A percentile compares a stretch with the other conserved stretches of the same genome.
Evolutionary conservation across 306 rosid species (phyloP).

Genomic region (Hippophae rhamnoides): DNA sequence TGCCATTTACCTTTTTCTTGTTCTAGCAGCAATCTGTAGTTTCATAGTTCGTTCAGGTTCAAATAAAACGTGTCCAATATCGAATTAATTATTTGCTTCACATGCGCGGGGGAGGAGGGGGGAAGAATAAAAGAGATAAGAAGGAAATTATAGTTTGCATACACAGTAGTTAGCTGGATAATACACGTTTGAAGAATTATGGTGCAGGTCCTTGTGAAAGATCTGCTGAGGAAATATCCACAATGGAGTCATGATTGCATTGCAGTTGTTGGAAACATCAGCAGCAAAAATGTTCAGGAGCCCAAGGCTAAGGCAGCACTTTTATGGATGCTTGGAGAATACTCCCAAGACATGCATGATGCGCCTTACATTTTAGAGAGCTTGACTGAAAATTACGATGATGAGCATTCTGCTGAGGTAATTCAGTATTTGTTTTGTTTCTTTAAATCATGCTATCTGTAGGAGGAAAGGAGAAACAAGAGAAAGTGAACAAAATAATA

Average conservation of each 20-base stretch:
- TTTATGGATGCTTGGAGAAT: constrained; percentile 99
- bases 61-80: constrained; percentile 7
- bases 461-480: too few species aligned
- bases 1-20: too few species aligned
- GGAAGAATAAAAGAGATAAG: neutral
- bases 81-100: neutral
- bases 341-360: constrained; percentile 92
- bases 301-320: constrained; percentile 99
- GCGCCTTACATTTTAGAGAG: constrained; percentile 89
- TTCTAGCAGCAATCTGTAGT: too few species aligned
- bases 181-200: constrained; percentile 25
- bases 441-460: neutral
- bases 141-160: constrained; percentile 8
- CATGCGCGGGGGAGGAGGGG: too few species aligned
- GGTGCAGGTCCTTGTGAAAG: constrained; percentile 91
- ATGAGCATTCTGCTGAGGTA: constrained; percentile 94
- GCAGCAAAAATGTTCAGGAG: constrained; percentile 95
- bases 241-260: constrained; percentile 99
- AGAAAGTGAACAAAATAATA: too few species aligned
- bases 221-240: constrained; percentile 91
- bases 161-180: constrained; percentile 11
- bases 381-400: constrained; percentile 88
- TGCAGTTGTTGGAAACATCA: constrained; percentile 97
- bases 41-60: neutral
- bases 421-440: neutral